These are phyloP conservation scores for Fusarium anthophilum DNA, from an alignment of 2,329 filamentous ascomycete species.

Conservation along the genomic window DNA sequence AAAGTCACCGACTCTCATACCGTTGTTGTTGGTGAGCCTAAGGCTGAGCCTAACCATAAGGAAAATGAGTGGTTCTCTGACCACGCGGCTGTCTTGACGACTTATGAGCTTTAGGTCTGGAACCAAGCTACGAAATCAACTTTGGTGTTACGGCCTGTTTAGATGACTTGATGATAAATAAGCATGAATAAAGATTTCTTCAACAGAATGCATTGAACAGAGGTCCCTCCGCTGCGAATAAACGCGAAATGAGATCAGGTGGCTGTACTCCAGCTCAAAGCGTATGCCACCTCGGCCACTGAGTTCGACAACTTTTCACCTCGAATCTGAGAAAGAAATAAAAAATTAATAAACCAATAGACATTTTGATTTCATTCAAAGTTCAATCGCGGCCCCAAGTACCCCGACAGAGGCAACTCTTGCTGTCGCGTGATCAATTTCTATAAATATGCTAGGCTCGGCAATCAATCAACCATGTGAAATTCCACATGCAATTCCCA, in stretches of 20 bases:
- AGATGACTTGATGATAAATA: constrained; percentile 8
- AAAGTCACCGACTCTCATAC: constrained; percentile 44
- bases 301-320: no score
- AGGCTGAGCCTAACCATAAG: constrained; percentile 46
- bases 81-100: constrained; percentile 49
- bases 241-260: background rate
- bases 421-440: background rate
- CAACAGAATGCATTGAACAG: background rate
- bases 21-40: constrained; percentile 48
- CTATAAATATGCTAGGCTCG: background rate
- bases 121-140: background rate
- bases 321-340: no score
- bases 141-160: background rate
- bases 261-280: no score
- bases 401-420: no score
- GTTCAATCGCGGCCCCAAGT: background rate
- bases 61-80: constrained; percentile 56
- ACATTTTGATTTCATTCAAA: accelerated
- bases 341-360: accelerated
- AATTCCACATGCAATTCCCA: background rate
- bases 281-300: no score
- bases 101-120: constrained; percentile 37
- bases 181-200: background rate
- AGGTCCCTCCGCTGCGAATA: background rate
- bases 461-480: background rate